Conservation (phyloP, 2,329 filamentous ascomycete genomes). For the Xylariaceae sp. region DNA sequence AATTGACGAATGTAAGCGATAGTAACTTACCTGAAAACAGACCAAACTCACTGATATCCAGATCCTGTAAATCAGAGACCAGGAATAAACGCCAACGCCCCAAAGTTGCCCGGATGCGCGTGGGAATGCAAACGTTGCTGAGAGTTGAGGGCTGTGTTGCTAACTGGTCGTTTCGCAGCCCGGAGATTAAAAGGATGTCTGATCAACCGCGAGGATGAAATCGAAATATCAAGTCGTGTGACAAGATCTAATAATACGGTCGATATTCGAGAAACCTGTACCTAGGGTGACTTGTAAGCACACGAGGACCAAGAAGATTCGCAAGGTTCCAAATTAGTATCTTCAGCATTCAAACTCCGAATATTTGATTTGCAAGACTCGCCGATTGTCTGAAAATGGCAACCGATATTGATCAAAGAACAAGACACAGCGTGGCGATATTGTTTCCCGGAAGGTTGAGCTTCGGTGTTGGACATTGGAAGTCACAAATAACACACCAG, state of each 20-base stretch:
- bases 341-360: slow-evolving; percentile 20
- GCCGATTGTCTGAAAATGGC: too few species aligned
- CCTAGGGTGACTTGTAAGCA: slow-evolving; percentile 3
- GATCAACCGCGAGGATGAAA: slow-evolving; percentile 20
- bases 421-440: too few species aligned
- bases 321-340: neutral
- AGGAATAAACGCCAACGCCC: slow-evolving; percentile 41
- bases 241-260: slow-evolving; percentile 27
- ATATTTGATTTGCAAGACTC: neutral
- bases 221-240: slow-evolving; percentile 30
- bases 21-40: slow-evolving; percentile 27
- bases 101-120: slow-evolving; percentile 31
- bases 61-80: slow-evolving; percentile 37
- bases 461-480: neutral
- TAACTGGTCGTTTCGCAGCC: slow-evolving; percentile 25
- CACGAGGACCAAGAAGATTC: neutral
- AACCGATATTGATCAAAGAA: too few species aligned
- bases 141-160: slow-evolving; percentile 33
- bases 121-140: slow-evolving; percentile 36
- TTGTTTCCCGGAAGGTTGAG: too few species aligned
- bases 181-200: slow-evolving; percentile 23
- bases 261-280: slow-evolving; percentile 25
- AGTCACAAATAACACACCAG: neutral
- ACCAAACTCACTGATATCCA: slow-evolving; percentile 36
- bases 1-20: neutral